Base-by-base conservation (phyloP, 2,329 filamentous ascomycete genomes). In the Colletotrichum sp. region DNA sequence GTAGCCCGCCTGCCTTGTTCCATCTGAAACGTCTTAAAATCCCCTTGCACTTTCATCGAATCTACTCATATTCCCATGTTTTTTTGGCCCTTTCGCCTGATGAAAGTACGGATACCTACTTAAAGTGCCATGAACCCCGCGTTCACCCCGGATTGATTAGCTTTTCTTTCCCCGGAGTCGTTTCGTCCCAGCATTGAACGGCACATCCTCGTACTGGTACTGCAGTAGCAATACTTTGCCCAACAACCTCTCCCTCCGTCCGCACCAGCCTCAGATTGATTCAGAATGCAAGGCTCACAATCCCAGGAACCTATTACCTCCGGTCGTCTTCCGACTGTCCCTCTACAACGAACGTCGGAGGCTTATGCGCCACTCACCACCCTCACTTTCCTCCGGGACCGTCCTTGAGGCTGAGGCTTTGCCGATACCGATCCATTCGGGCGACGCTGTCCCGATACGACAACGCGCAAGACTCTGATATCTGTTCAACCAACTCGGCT, bases 101-200 rank as follows among this genome's bases (percentile, higher is more conserved):
- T 67, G 12, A 34, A 13, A 64, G 34, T 28, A n/a, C 36, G 28
- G 38, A 16, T 56, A n/a, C 32, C 34, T 38, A n/a, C 32, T 71
- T 70, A 34, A 71, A 71, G 61, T 71, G 36, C 60, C 36, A 24
- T 55, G 48, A 70, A 74, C 48, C 68, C 61, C 66, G 18, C 55
- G 68, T 61, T 26, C 70, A 72, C 26, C 69, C 52, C 36, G 15
- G 28, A 69, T 70, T 62, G 43, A 70, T 52, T 26, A 36, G 18
- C 60, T 18, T 61, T 61, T 56, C 38, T 58, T 58, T 65, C 60
- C 32, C 71, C 34, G 28, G 60, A 48, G 36, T 12, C 36, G 61
- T 34, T 72, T 72, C 55, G 55, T 72, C 55, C 52, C 30, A 72
- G 61, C 30, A 26, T 26, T 65, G 34, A 67, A 55, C 24, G 21